These are phyloP conservation scores for Gastrodia elata DNA, from an alignment of 106 monocot genomes.

Conservation along the genomic window DNA sequence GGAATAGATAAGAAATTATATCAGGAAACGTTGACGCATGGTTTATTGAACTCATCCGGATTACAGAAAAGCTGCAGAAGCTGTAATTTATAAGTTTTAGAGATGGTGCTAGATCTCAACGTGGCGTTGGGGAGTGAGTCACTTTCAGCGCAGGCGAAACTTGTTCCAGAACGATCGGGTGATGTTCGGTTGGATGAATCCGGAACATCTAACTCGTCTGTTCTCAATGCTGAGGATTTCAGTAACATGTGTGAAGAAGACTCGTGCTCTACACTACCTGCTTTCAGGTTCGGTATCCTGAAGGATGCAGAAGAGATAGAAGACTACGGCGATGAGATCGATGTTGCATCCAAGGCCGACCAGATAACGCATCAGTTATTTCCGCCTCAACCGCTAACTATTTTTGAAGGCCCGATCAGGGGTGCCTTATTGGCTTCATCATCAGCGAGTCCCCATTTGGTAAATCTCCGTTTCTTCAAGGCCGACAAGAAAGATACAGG, in stretches of 20 bases:
- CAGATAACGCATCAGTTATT: slow-evolving; percentile 27
- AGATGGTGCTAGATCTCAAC: slow-evolving; percentile 21
- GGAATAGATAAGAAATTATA: slow-evolving; percentile 5
- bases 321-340: slow-evolving; percentile 5
- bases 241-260: slow-evolving; percentile 32
- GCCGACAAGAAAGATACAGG: not conserved
- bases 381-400: slow-evolving; percentile 2
- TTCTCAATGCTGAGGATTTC: slow-evolving; percentile 56
- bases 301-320: slow-evolving; percentile 22
- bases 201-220: slow-evolving; percentile 66
- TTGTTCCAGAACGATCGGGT: not conserved
- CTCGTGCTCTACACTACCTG: slow-evolving; percentile 30
- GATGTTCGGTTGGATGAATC: slow-evolving; percentile 29
- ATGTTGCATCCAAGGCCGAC: not conserved
- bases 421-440: not conserved
- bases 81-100: not conserved
- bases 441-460: slow-evolving; percentile 16
- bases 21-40: not conserved
- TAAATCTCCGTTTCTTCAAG: slow-evolving; percentile 36
- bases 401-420: not conserved
- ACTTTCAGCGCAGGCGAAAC: slow-evolving; percentile 9
- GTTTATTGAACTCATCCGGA: not conserved
- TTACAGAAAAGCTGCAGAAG: not conserved
- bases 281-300: slow-evolving; percentile 47
- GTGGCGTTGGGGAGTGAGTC: slow-evolving; percentile 6